These are phyloP conservation scores for Karstenula rhodostoma DNA, from an alignment of 2,329 filamentous ascomycete genomes.

Conservation along the genomic window DNA sequence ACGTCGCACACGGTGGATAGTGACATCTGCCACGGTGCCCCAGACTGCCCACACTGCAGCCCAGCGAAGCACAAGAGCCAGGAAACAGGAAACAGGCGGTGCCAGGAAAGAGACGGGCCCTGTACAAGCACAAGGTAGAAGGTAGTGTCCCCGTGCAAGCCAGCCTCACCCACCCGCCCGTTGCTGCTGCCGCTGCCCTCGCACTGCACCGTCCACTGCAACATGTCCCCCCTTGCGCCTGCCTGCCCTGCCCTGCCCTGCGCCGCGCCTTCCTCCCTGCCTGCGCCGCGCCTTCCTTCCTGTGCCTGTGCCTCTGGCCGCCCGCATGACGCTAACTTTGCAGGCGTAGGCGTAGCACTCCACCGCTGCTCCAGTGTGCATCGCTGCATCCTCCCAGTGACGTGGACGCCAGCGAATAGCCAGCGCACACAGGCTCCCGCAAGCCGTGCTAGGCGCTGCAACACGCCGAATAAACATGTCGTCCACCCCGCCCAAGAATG, in stretches of 20 bases:
- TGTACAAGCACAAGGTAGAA: too few species aligned
- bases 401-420: conserved; percentile 53
- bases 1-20: conserved; percentile 25
- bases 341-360: conserved; percentile 36
- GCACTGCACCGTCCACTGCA: conserved; percentile 15
- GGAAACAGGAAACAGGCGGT: background rate
- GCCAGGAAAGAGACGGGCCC: too few species aligned
- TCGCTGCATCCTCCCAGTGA: conserved; percentile 47
- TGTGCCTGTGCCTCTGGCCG: conserved; percentile 2
- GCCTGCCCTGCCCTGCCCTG: conserved; percentile 30
- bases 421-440: conserved; percentile 58
- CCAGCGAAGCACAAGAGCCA: conserved; percentile 1
- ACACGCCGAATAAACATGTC: conserved; percentile 79
- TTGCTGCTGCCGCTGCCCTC: too few species aligned
- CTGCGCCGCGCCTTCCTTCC: conserved; percentile 20
- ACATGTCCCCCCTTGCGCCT: conserved; percentile 28
- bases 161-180: too few species aligned
- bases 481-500: conserved; percentile 87
- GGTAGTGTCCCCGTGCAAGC: background rate
- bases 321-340: conserved; percentile 47
- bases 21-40: conserved; percentile 21
- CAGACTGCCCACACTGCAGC: too few species aligned
- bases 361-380: conserved; percentile 45
- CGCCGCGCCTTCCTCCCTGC: conserved; percentile 25
- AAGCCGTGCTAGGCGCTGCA: conserved; percentile 51